Evolutionary conservation across 345 rosid genomes (phyloP).

Genomic region (Lagerstroemia speciosa): DNA sequence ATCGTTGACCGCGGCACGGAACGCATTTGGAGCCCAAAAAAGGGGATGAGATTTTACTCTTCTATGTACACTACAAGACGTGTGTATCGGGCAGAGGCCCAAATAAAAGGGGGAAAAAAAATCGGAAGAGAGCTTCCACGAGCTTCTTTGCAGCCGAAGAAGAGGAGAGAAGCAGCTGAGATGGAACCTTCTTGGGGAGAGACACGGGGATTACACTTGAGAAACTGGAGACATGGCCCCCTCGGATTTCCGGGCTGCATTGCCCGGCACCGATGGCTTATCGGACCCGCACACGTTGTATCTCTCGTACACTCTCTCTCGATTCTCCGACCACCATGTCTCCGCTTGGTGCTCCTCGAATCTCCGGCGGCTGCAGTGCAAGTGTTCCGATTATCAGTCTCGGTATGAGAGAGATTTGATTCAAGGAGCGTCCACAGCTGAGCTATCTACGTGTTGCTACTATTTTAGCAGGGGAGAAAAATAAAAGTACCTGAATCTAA

Average conservation of each 20-base stretch:
- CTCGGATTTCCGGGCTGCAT: conserved; percentile 42
- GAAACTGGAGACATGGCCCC: conserved; percentile 43
- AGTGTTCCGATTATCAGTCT: background rate
- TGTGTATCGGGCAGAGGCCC: conserved; percentile 21
- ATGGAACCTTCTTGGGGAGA: background rate
- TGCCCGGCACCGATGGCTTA: conserved; percentile 49
- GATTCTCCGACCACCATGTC: conserved; percentile 97
- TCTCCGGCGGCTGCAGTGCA: conserved; percentile 69
- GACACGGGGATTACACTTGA: conserved; percentile 17
- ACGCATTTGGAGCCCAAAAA: too few relatives aligned
- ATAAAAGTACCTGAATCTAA: conserved; percentile 79
- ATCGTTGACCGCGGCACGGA: background rate
- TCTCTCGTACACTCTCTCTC: conserved; percentile 75
- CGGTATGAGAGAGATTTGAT: too few relatives aligned
- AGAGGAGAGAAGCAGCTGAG: background rate
- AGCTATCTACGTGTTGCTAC: too few relatives aligned
- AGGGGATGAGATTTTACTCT: conserved; percentile 3
- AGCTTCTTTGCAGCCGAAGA: background rate
- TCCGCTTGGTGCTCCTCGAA: conserved; percentile 94
- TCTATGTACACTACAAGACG: conserved; percentile 48
- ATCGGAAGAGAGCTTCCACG: conserved; percentile 1
- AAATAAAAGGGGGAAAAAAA: too few relatives aligned
- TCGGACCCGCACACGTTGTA: conserved; percentile 78
- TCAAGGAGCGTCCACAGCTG: too few relatives aligned
- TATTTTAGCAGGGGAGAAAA: background rate